Evolutionary conservation across 768 basidiomycete genomes (phyloP).

Genomic region (Phlegmacium glaucopus): DNA sequence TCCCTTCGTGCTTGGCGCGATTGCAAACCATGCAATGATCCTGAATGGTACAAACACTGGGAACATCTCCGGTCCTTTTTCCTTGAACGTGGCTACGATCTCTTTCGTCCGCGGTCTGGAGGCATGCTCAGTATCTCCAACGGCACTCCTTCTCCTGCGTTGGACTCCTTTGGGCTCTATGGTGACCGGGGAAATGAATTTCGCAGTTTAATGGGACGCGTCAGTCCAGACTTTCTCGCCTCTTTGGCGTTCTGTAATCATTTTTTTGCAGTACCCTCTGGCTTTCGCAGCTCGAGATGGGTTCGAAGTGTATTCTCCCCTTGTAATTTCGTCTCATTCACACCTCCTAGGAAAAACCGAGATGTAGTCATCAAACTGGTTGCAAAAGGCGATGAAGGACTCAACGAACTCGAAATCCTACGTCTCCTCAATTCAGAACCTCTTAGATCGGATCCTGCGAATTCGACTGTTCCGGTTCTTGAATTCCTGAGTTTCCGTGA

Average conservation of each 20-base stretch:
- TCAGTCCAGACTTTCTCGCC: background rate
- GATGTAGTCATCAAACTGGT: constrained; percentile 8
- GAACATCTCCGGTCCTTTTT: constrained; percentile 5
- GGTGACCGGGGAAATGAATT: background rate
- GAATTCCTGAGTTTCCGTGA: constrained; percentile 4
- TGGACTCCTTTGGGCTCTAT: constrained; percentile 1
- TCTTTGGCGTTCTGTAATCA: background rate
- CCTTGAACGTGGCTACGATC: constrained; percentile 3
- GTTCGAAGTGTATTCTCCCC: background rate
- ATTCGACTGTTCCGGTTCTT: constrained; percentile 1
- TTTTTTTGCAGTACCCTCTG: background rate
- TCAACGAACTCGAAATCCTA: constrained; percentile 3
- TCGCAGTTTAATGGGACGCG: background rate
- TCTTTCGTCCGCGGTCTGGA: background rate
- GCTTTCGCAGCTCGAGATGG: constrained; percentile 1
- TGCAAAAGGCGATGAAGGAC: constrained; percentile 6
- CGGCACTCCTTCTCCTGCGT: background rate
- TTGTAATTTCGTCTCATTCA: background rate
- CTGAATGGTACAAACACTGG: constrained; percentile 5
- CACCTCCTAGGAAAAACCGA: constrained; percentile 4
- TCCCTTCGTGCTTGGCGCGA: background rate
- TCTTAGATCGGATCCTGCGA: background rate
- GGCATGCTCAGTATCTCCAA: background rate
- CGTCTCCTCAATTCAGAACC: constrained; percentile 2
- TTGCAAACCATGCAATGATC: background rate